Conservation (phyloP, 176 grass and related monocot genomes). For the Paspalum notatum region DNA sequence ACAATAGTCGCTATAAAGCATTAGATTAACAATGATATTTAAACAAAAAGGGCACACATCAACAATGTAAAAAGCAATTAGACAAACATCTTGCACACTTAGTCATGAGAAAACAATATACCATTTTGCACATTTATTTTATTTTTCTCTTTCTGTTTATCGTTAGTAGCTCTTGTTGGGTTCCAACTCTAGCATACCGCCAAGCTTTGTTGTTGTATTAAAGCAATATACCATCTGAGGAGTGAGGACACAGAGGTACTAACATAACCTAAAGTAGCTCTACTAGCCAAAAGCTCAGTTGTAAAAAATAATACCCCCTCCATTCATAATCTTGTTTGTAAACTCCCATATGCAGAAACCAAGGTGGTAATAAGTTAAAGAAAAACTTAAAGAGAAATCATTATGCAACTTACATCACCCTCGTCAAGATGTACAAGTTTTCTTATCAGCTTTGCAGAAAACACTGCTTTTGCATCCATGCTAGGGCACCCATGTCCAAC, state of each 20-base stretch:
- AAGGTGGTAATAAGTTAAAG: background rate
- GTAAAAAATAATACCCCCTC: background rate
- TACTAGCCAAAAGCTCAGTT: background rate
- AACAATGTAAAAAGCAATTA: background rate
- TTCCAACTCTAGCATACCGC: no score
- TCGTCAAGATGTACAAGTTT: slow-evolving; percentile 95
- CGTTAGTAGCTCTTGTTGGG: no score
- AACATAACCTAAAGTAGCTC: background rate
- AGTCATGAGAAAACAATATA: background rate
- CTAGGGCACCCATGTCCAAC: slow-evolving; percentile 89
- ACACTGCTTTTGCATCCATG: slow-evolving; percentile 77
- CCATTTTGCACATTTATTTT: background rate
- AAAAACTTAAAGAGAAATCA: background rate
- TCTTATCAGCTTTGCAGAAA: slow-evolving; percentile 92
- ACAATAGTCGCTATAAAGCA: background rate
- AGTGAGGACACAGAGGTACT: background rate
- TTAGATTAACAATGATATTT: background rate
- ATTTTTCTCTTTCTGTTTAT: no score
- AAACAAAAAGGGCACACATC: background rate
- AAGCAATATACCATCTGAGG: background rate
- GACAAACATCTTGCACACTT: background rate
- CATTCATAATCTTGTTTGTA: background rate
- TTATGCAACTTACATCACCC: slow-evolving; percentile 77
- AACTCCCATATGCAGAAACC: background rate
- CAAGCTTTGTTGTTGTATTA: no score